Conservation (phyloP, 768 basidiomycete genomes). For the Mycena vitilis region DNA sequence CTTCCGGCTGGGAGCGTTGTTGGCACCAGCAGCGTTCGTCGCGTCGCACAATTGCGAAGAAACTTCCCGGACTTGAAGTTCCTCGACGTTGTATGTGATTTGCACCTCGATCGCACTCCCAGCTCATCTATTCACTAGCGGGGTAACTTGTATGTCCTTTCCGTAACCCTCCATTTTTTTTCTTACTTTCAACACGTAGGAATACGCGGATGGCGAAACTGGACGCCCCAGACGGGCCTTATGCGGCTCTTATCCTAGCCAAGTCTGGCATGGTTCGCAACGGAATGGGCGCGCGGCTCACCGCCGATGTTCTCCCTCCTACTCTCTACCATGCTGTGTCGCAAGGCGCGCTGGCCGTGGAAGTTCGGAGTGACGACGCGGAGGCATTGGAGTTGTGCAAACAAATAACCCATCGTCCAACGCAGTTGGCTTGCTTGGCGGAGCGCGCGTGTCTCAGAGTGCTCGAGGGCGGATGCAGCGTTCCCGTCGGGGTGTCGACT, state of each 20-base stretch:
- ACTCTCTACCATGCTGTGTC: slow-evolving; percentile 90
- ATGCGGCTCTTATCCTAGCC: slow-evolving; percentile 91
- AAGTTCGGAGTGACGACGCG: slow-evolving; percentile 78
- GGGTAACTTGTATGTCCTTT: slow-evolving; percentile 82
- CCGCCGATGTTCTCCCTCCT: slow-evolving; percentile 78
- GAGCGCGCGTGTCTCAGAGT: slow-evolving; percentile 91
- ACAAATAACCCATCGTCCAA: slow-evolving; percentile 79
- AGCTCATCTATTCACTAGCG: slow-evolving; percentile 57
- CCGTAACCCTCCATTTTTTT: slow-evolving; percentile 15
- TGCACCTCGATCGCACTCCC: neutral
- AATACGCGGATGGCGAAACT: slow-evolving; percentile 94
- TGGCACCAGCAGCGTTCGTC: slow-evolving; percentile 94
- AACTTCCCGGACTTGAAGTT: slow-evolving; percentile 82
- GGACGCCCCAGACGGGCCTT: slow-evolving; percentile 83
- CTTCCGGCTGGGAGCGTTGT: slow-evolving; percentile 89
- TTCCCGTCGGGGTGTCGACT: slow-evolving; percentile 89
- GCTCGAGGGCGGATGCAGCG: slow-evolving; percentile 96
- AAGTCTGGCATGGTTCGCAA: slow-evolving; percentile 91
- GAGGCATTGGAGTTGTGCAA: slow-evolving; percentile 72
- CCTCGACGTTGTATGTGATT: slow-evolving; percentile 81
- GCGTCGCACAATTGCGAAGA: slow-evolving; percentile 90
- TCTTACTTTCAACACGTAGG: slow-evolving; percentile 50
- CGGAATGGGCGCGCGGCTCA: slow-evolving; percentile 79
- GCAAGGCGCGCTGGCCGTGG: slow-evolving; percentile 92
- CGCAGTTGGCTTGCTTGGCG: slow-evolving; percentile 80